Evolutionary conservation across 73 alveolate species (phyloP).

Genomic region (Symbiodinium pilosum): DNA sequence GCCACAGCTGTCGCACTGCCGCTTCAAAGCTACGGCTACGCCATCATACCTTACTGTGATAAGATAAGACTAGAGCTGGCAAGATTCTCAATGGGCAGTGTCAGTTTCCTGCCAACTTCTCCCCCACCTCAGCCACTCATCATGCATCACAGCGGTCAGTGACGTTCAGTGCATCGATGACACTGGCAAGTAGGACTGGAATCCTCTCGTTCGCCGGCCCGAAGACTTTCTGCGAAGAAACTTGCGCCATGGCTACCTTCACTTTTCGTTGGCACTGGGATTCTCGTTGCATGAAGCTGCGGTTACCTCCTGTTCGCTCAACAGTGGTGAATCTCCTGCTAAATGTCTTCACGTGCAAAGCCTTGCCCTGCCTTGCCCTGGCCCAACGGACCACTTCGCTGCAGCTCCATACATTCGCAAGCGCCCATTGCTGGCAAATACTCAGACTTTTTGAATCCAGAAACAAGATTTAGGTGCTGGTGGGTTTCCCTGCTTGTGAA

Average conservation of each 20-base stretch:
- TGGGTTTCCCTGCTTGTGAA: too few species aligned
- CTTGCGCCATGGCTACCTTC: neutral
- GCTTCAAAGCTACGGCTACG: too few species aligned
- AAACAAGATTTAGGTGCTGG: too few species aligned
- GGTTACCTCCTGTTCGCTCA: too few species aligned
- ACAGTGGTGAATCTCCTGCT: too few species aligned
- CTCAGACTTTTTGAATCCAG: neutral
- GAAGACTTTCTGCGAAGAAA: neutral
- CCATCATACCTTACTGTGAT: too few species aligned
- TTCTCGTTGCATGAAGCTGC: too few species aligned
- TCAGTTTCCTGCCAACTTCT: neutral
- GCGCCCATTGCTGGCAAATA: slow-evolving; percentile 69
- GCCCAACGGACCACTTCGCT: neutral
- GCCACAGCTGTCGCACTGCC: neutral
- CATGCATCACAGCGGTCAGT: neutral
- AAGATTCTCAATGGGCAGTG: neutral
- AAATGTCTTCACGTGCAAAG: too few species aligned
- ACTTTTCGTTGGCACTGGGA: too few species aligned
- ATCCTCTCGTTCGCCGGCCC: neutral
- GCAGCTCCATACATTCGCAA: slow-evolving; percentile 82
- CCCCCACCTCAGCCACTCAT: neutral
- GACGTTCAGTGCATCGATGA: neutral
- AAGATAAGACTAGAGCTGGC: neutral
- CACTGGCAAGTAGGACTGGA: neutral
- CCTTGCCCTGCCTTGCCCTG: neutral